Evolutionary conservation across 805 yeast genomes (phyloP).

Genomic region (Kurtzmaniella fragi): DNA sequence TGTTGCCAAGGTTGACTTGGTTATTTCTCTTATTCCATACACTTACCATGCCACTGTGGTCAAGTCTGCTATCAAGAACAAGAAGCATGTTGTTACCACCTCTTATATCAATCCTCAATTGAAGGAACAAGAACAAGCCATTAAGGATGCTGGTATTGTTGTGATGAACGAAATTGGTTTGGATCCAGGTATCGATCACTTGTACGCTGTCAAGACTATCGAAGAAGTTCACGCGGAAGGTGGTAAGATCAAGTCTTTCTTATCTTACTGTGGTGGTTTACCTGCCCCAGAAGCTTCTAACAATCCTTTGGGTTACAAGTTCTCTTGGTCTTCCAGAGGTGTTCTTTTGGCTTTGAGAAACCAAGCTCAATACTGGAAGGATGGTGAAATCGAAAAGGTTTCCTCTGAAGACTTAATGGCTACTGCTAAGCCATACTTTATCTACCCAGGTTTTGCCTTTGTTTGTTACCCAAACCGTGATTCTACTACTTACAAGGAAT

Average conservation of each 20-base stretch:
- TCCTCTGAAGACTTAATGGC: constrained; percentile 91
- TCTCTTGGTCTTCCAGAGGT: constrained; percentile 99
- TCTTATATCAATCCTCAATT: constrained; percentile 95
- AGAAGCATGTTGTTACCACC: constrained; percentile 86
- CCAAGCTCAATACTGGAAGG: constrained; percentile 82
- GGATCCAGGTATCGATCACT: constrained; percentile 98
- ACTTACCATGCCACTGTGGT: constrained; percentile 91
- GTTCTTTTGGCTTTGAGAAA: constrained; percentile 93
- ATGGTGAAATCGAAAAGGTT: constrained; percentile 77
- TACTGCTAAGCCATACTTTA: constrained; percentile 89
- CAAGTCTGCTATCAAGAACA: constrained; percentile 84
- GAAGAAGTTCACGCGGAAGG: constrained; percentile 90
- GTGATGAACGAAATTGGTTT: constrained; percentile 99
- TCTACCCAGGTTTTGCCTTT: constrained; percentile 92
- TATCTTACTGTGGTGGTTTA: constrained; percentile 97
- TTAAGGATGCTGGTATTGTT: constrained; percentile 90
- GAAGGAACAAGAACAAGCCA: constrained; percentile 77
- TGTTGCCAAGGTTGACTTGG: constrained; percentile 75
- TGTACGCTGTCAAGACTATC: constrained; percentile 96
- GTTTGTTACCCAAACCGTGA: constrained; percentile 98
- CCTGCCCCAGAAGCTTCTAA: constrained; percentile 98
- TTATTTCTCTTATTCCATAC: constrained; percentile 94
- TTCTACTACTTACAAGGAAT: constrained; percentile 87
- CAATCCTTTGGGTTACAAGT: constrained; percentile 97
- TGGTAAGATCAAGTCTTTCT: constrained; percentile 91